phyloP scores from a whole-genome alignment of 2,329 filamentous ascomycete genomes.

The Aspergillus pseudonomiae region DNA sequence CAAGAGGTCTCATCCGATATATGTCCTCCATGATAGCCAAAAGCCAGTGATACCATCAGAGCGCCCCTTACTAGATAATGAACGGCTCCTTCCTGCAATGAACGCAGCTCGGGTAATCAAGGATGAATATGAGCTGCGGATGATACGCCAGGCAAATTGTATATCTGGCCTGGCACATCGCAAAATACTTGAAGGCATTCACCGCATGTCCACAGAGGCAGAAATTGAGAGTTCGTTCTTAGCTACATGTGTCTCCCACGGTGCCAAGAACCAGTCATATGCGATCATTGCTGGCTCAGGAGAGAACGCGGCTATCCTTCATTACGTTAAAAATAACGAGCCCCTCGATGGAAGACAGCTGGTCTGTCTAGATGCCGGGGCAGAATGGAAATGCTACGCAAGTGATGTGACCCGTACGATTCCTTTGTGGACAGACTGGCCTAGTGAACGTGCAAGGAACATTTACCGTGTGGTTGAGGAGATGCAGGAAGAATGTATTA shows the following conservation, averaged over 20 bases:
- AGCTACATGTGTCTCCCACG: slow-evolving; percentile 72
- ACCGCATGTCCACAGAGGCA: slow-evolving; percentile 71
- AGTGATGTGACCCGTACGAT: slow-evolving; percentile 82
- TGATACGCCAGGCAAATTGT: slow-evolving; percentile 72
- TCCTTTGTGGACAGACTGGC: slow-evolving; percentile 69
- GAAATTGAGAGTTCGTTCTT: slow-evolving; percentile 83
- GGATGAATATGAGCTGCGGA: slow-evolving; percentile 72
- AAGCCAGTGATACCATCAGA: slow-evolving; percentile 27
- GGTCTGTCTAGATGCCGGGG: slow-evolving; percentile 81
- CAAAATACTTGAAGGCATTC: slow-evolving; percentile 63
- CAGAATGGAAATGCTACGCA: slow-evolving; percentile 73
- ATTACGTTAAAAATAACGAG: slow-evolving; percentile 81
- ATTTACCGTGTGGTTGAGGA: slow-evolving; percentile 82
- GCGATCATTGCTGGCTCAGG: slow-evolving; percentile 83
- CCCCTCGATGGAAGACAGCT: slow-evolving; percentile 72
- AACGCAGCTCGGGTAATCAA: slow-evolving; percentile 71
- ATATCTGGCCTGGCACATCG: slow-evolving; percentile 70
- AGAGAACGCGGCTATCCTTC: slow-evolving; percentile 78
- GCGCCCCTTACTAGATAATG: slow-evolving; percentile 30
- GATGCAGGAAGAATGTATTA: slow-evolving; percentile 83
- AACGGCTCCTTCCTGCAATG: slow-evolving; percentile 55
- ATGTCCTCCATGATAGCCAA: slow-evolving; percentile 43
- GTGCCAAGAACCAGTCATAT: slow-evolving; percentile 83
- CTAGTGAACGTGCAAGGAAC: slow-evolving; percentile 66
- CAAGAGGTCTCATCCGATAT: slow-evolving; percentile 33